phyloP scores from a whole-genome alignment of 116 monocot genomes.

The Iris pallida region DNA sequence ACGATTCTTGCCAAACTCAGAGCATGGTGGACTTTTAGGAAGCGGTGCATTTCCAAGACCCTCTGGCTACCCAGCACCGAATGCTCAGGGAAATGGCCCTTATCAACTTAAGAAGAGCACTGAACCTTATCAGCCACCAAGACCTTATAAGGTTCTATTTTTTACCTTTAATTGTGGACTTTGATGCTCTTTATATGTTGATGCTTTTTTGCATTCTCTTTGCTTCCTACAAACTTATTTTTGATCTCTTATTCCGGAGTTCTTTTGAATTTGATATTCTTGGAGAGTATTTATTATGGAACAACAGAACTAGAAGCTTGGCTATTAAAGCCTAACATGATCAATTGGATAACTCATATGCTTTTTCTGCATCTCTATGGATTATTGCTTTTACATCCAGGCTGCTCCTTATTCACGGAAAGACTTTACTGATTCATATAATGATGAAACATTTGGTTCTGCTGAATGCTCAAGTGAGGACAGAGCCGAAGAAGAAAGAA shows the following conservation, averaged over 20 bases:
- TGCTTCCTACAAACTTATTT: not conserved
- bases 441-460: slow-evolving; percentile 90
- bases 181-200: not conserved
- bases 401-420: slow-evolving; percentile 40
- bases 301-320: not conserved
- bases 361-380: not conserved
- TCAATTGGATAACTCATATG: not conserved
- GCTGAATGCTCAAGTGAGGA: slow-evolving; percentile 51
- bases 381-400: slow-evolving; percentile 19
- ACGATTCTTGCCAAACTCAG: slow-evolving; percentile 48
- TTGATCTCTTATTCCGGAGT: not conserved
- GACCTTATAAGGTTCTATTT: slow-evolving; percentile 59
- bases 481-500: slow-evolving; percentile 72
- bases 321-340: no score
- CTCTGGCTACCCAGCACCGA: slow-evolving; percentile 50
- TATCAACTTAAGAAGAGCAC: slow-evolving; percentile 53
- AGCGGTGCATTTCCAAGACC: slow-evolving; percentile 61
- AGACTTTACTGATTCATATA: slow-evolving; percentile 40
- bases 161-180: not conserved
- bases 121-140: slow-evolving; percentile 83
- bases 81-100: slow-evolving; percentile 26
- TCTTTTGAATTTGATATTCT: not conserved
- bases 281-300: not conserved
- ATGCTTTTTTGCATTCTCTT: not conserved
- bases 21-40: slow-evolving; percentile 88